A percentile compares a stretch with the other conserved stretches of the same genome.
phyloP scores from a whole-genome alignment of 352 stramenopile species.

The Phytopythium montanum region DNA sequence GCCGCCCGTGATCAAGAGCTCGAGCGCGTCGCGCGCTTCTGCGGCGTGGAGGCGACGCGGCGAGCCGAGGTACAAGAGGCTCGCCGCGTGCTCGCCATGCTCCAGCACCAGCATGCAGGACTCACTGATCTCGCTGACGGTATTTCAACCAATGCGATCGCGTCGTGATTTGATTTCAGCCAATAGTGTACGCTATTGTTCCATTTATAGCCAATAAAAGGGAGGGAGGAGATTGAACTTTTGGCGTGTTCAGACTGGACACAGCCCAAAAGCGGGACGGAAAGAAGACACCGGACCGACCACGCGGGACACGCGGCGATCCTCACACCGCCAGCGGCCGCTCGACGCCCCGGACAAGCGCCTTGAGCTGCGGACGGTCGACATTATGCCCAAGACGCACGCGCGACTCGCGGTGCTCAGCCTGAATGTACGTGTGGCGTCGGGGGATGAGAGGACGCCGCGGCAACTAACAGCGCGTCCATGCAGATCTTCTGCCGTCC shows the following conservation, averaged over 20 bases:
- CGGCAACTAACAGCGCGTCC: no score
- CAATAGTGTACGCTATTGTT: not conserved
- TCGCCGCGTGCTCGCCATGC: conserved; percentile 33
- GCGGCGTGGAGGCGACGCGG: conserved; percentile 25
- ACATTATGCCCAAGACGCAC: conserved; percentile 6
- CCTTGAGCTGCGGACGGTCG: not conserved
- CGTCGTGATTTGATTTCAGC: not conserved
- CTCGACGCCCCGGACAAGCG: not conserved
- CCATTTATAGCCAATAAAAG: not conserved
- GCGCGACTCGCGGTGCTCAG: conserved; percentile 66
- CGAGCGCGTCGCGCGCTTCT: conserved; percentile 27
- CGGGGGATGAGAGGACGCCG: not conserved
- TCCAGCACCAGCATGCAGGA: conserved; percentile 33
- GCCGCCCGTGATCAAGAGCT: conserved; percentile 26
- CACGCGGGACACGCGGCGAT: not conserved
- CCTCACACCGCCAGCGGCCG: not conserved
- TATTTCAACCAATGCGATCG: conserved; percentile 6
- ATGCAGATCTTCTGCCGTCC: conserved; percentile 81
- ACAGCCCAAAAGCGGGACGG: not conserved
- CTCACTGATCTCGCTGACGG: not conserved
- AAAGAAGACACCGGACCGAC: not conserved
- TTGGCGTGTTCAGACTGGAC: not conserved
- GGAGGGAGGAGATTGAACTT: not conserved
- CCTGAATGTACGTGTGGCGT: conserved; percentile 44
- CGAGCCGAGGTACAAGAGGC: conserved; percentile 34